Percentiles rank a stretch among this genome's conserved stretches.
Evolutionary conservation across 2,329 filamentous ascomycete species (phyloP).

Genomic region (Decorospora gaudefroyi): DNA sequence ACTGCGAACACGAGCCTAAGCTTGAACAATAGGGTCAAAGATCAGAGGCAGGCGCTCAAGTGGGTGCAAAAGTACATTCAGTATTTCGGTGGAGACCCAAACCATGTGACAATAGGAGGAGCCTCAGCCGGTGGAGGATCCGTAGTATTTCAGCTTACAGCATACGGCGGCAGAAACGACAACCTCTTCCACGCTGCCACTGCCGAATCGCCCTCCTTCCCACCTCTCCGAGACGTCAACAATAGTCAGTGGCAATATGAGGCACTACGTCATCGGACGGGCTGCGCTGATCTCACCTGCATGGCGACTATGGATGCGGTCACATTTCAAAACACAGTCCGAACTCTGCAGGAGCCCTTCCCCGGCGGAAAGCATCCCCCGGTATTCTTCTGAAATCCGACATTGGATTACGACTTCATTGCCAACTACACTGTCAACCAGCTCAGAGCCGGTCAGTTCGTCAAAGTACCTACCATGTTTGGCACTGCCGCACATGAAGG

Average conservation of each 20-base stretch:
- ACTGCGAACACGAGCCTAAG: constrained; percentile 34
- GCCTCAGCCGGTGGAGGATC: constrained; percentile 50
- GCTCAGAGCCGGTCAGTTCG: constrained; percentile 45
- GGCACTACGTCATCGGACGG: constrained; percentile 39
- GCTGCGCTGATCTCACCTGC: constrained; percentile 49
- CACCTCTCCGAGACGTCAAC: constrained; percentile 45
- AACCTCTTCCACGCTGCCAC: constrained; percentile 45
- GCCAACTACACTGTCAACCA: constrained; percentile 48
- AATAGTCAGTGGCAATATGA: constrained; percentile 52
- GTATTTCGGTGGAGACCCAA: constrained; percentile 48
- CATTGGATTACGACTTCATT: constrained; percentile 51
- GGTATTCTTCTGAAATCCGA: constrained; percentile 51
- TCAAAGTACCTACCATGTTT: constrained; percentile 51
- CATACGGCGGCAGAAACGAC: constrained; percentile 45
- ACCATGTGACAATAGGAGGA: constrained; percentile 47
- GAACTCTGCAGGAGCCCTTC: constrained; percentile 44
- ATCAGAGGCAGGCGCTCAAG: constrained; percentile 44
- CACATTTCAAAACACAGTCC: constrained; percentile 46
- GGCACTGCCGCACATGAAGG: constrained; percentile 55
- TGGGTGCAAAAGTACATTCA: constrained; percentile 47
- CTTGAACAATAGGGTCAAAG: constrained; percentile 47
- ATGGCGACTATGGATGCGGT: constrained; percentile 45
- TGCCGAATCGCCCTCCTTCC: constrained; percentile 46
- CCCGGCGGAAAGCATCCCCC: constrained; percentile 44
- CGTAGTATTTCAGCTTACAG: constrained; percentile 45